Conservation (phyloP, 345 rosid species). For the Eucalyptus camaldulensis region DNA sequence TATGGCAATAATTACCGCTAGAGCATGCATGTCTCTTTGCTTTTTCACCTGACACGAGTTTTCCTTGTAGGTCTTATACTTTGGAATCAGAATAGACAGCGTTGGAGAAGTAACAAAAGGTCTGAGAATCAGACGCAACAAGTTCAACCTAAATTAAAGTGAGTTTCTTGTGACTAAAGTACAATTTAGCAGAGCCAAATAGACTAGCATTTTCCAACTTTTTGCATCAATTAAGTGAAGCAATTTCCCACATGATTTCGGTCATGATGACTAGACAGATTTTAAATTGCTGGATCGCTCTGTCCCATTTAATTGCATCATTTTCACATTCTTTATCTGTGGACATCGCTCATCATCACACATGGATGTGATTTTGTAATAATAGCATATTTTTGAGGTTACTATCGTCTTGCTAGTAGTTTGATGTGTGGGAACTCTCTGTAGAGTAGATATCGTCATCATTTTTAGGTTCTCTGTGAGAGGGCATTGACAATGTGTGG, state of each 20-base stretch:
- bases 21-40: background rate
- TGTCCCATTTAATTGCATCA: background rate
- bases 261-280: background rate
- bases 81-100: conserved; percentile 74
- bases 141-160: conserved; percentile 50
- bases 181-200: background rate
- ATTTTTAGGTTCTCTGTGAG: background rate
- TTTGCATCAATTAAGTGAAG: background rate
- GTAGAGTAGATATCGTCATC: background rate
- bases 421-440: background rate
- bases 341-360: background rate
- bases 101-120: conserved; percentile 53
- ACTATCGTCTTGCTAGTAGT: background rate
- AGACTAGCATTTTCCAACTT: background rate
- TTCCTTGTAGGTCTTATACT: conserved; percentile 50
- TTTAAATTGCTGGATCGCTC: background rate
- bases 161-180: conserved; percentile 7
- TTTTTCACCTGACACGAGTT: background rate
- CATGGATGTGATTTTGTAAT: background rate
- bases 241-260: background rate
- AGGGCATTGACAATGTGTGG: background rate
- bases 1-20: background rate
- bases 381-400: background rate
- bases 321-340: background rate
- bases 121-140: conserved; percentile 6